These are phyloP conservation scores for Penicillium paradoxum DNA, from an alignment of 495 filamentous ascomycete species.

Conservation along the genomic window DNA sequence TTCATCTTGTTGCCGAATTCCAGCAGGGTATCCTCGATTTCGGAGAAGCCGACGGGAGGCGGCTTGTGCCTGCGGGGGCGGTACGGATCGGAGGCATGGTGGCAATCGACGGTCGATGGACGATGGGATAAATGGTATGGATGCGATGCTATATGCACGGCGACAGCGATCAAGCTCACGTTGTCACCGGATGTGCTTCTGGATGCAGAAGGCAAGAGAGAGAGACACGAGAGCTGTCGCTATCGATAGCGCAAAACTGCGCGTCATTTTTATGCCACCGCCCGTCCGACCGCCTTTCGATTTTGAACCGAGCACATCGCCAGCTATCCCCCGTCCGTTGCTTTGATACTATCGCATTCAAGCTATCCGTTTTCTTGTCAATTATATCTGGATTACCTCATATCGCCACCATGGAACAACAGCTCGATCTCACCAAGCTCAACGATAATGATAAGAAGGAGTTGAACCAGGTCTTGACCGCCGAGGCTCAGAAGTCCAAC, in stretches of 20 bases:
- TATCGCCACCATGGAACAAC: conserved; percentile 34
- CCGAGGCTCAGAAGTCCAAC: conserved; percentile 73
- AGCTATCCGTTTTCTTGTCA: neutral
- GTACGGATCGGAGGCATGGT: conserved; percentile 83
- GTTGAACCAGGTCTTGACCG: conserved; percentile 72
- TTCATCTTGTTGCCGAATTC: conserved; percentile 99
- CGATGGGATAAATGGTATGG: neutral
- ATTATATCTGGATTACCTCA: neutral
- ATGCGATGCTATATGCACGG: neutral
- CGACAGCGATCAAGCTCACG: neutral
- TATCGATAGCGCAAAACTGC: conserved; percentile 10
- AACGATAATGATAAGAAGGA: conserved; percentile 79
- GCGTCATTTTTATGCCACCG: conserved; percentile 32
- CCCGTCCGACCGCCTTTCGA: conserved; percentile 25
- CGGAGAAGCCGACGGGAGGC: conserved; percentile 90
- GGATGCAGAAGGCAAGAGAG: neutral
- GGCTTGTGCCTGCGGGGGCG: conserved; percentile 72
- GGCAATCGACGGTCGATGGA: neutral
- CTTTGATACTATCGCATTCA: neutral
- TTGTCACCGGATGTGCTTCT: neutral
- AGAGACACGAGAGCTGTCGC: conserved; percentile 9
- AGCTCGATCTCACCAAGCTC: conserved; percentile 64
- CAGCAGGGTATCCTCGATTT: conserved; percentile 93
- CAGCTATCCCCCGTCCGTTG: neutral
- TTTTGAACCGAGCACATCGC: conserved; percentile 13